Conservation (phyloP, 1,284 basidiomycete species). For the Tylopilus sp. region DNA sequence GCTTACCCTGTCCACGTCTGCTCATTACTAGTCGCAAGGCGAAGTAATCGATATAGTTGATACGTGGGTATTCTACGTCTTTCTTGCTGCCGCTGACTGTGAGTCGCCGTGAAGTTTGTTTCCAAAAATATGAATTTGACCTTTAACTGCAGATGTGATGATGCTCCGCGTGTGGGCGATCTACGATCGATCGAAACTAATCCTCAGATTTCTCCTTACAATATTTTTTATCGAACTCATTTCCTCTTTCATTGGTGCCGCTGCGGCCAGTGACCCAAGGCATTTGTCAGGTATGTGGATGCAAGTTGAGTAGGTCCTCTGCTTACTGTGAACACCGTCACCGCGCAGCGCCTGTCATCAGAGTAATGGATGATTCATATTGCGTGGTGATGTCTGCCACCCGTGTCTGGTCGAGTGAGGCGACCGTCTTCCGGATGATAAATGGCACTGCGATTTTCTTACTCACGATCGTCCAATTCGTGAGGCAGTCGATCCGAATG, state of each 20-base stretch:
- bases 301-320: neutral
- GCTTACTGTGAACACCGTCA: no score
- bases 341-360: no score
- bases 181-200: conserved; percentile 6
- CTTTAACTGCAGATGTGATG: neutral
- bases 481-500: no score
- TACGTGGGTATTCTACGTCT: neutral
- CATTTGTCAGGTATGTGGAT: neutral
- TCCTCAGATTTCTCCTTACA: neutral
- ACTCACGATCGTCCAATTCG: no score
- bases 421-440: no score
- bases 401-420: no score
- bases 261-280: neutral
- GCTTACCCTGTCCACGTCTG: no score
- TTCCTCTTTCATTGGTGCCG: neutral
- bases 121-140: neutral
- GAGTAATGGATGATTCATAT: no score
- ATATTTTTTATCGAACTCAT: neutral
- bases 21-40: neutral
- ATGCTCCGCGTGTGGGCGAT: conserved; percentile 11
- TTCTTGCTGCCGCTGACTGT: conserved; percentile 6
- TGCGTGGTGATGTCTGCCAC: no score
- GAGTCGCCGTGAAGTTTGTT: neutral
- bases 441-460: no score
- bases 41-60: neutral